Base-by-base conservation (phyloP, 2,329 filamentous ascomycete species). In the Nakataea oryzae region DNA sequence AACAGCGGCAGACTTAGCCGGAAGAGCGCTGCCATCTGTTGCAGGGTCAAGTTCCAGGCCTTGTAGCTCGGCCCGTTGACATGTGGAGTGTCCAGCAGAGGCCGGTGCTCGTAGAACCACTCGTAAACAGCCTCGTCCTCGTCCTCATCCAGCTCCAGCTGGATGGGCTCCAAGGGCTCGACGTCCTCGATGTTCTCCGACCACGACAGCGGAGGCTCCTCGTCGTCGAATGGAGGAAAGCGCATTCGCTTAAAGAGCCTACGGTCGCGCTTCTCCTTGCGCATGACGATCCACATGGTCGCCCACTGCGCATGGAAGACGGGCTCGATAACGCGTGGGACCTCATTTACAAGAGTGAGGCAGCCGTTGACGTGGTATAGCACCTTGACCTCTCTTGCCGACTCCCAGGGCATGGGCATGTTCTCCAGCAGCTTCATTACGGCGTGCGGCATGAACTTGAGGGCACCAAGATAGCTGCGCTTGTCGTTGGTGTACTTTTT, bases 401-500 rank as follows among this genome's bases (percentile, higher is more conserved):
- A 95, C 78, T 99, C 95, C 95, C 95, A 99, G 0, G 95, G 95
- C 95, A 99, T 99, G 4, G 95, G 95, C 95, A 99, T 99, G 70
- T 99, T 99, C 79, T 99, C 95, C 62, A 99, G 76, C 28, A 99
- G 82, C 79, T 99, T 99, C 78, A 99, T 78, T 13, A 99, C 95
- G 7, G 95, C 95, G 73, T 99, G 95, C 1, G 95, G 95, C 95
- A 99, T 99, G 78, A 97, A 99, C 78, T 99, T 99, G 66, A 99
- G 78, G 41, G 96, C 95, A 65, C 96, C 96, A 58, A 99, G 83
- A 74, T 99, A 99, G 76, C 93, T 97, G 68, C 95, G 86, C 82
- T 99, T 99, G 79, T 99, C 95, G 72, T 89, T 96, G 67, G 91
- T 97, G 80, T 97, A 99, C 75, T 97, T 97, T 80, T 97, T 97